Percentiles rank a stretch among this genome's conserved stretches.
These are phyloP conservation scores for Hansenula sp. DNA, from an alignment of 1,139 yeast species.

Conservation along the genomic window DNA sequence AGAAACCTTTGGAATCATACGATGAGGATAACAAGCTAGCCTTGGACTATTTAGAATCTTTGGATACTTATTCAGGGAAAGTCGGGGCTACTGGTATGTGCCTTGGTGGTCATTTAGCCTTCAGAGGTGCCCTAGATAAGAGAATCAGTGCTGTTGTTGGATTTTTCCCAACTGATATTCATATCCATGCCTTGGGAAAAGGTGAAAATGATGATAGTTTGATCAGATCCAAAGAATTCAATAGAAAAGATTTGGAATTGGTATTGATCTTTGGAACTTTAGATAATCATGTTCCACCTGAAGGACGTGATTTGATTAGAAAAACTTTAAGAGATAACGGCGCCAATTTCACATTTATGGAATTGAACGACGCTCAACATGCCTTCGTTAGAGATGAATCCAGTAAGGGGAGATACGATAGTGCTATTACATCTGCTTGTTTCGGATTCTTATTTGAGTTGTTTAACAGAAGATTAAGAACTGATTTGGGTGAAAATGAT, in stretches of 20 bases:
- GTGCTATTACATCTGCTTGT: constrained; percentile 68
- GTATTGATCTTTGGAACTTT: constrained; percentile 72
- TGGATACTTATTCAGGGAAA: constrained; percentile 66
- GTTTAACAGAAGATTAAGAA: constrained; percentile 63
- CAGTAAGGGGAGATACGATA: constrained; percentile 77
- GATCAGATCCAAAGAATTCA: constrained; percentile 48
- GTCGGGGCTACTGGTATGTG: constrained; percentile 89
- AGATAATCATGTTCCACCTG: constrained; percentile 79
- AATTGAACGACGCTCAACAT: constrained; percentile 76
- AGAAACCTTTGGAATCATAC: constrained; percentile 66
- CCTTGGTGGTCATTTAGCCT: constrained; percentile 81
- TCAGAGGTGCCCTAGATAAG: constrained; percentile 64
- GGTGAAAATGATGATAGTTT: constrained; percentile 65
- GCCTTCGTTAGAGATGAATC: constrained; percentile 78
- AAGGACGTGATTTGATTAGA: constrained; percentile 72
- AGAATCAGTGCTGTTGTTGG: constrained; percentile 68
- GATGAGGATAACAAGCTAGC: constrained; percentile 71
- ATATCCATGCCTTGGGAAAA: constrained; percentile 45
- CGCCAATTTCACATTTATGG: constrained; percentile 67
- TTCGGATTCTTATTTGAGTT: constrained; percentile 65
- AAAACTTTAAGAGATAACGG: constrained; percentile 53
- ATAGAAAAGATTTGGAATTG: constrained; percentile 47
- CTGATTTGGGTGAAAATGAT: constrained; percentile 63
- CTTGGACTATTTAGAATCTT: constrained; percentile 53
- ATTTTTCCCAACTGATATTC: constrained; percentile 82